Percentiles rank a stretch among this genome's conserved stretches.
phyloP scores from a whole-genome alignment of 164 flowering plant genomes.

The Piper longum region DNA sequence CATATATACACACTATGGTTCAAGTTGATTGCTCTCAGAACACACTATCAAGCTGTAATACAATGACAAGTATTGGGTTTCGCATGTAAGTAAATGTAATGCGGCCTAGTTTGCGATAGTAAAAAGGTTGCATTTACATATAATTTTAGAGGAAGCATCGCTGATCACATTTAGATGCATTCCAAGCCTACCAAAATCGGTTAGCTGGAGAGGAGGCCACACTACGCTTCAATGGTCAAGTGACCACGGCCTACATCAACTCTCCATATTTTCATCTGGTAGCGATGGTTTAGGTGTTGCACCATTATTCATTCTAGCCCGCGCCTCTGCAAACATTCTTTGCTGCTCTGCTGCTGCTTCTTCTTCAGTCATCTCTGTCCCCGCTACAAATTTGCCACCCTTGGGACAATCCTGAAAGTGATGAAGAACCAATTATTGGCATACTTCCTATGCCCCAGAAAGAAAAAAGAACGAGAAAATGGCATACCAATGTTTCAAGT shows the following conservation, averaged over 20 bases:
- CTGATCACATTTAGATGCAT: background rate
- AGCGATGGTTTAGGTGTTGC: slow-evolving; percentile 46
- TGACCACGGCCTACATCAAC: slow-evolving; percentile 17
- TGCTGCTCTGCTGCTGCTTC: slow-evolving; percentile 96
- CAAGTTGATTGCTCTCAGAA: too few species aligned
- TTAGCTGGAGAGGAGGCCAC: background rate
- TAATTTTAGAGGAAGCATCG: background rate
- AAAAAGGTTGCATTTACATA: background rate
- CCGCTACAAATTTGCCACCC: slow-evolving; percentile 40
- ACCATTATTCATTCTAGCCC: slow-evolving; percentile 93
- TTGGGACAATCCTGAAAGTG: slow-evolving; percentile 48
- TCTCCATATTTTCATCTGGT: slow-evolving; percentile 33
- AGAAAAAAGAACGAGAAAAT: background rate
- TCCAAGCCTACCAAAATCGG: background rate
- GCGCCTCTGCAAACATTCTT: slow-evolving; percentile 99
- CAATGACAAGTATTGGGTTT: too few species aligned
- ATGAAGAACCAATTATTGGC: background rate
- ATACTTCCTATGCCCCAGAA: background rate
- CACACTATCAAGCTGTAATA: too few species aligned
- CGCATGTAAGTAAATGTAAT: too few species aligned
- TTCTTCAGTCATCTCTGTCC: slow-evolving; percentile 90
- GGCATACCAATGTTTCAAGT: slow-evolving; percentile 66
- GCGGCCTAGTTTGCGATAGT: too few species aligned
- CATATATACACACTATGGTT: too few species aligned
- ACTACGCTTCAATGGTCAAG: slow-evolving; percentile 1